Evolutionary conservation across 2,329 filamentous ascomycete species (phyloP).

Genomic region (Ophiocordyceps australis): DNA sequence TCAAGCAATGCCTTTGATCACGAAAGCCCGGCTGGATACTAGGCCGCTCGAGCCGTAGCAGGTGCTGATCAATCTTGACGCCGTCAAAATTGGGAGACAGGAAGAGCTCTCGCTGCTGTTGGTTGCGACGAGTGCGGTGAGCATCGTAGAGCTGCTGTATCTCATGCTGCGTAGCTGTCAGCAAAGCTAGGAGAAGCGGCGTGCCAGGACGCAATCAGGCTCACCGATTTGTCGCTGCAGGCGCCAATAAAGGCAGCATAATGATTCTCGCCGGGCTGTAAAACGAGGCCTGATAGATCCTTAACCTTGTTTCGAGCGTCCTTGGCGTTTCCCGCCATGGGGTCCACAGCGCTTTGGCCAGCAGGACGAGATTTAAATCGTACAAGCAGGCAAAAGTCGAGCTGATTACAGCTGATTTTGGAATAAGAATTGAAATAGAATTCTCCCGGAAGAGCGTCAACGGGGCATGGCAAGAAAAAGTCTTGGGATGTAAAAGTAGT

Average conservation of each 20-base stretch:
- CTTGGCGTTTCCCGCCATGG: too few species aligned
- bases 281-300: conserved; percentile 31
- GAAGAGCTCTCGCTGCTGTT: conserved; percentile 57
- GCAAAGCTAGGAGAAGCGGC: too few species aligned
- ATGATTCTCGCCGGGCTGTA: conserved; percentile 45
- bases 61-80: conserved; percentile 57
- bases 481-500: too few species aligned
- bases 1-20: conserved; percentile 67
- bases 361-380: too few species aligned
- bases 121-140: conserved; percentile 61
- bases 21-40: conserved; percentile 47
- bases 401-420: too few species aligned
- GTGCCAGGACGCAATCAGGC: conserved; percentile 5
- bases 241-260: conserved; percentile 56
- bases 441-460: too few species aligned
- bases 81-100: conserved; percentile 49
- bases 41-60: conserved; percentile 49
- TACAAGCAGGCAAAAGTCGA: too few species aligned
- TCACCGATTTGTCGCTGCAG: conserved; percentile 49
- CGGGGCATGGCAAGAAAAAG: too few species aligned
- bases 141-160: conserved; percentile 56
- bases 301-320: too few species aligned
- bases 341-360: too few species aligned
- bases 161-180: conserved; percentile 24
- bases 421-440: too few species aligned